These are phyloP conservation scores for Camellia oleifera DNA, from an alignment of 179 eudicot species.

Conservation along the genomic window DNA sequence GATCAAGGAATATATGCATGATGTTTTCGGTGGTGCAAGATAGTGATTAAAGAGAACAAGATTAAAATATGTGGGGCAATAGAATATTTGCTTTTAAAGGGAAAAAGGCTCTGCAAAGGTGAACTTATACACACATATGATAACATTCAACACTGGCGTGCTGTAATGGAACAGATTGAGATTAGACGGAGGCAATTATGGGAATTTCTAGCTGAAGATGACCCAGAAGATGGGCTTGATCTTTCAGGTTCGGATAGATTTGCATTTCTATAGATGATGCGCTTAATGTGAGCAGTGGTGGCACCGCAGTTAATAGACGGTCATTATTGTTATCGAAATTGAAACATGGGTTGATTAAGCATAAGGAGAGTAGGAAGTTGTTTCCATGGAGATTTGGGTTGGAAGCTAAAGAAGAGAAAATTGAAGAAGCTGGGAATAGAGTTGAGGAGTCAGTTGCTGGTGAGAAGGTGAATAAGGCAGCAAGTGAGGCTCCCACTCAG, in stretches of 20 bases:
- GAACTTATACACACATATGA: too few relatives aligned
- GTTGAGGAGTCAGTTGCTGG: constrained; percentile 53
- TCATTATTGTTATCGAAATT: constrained; percentile 69
- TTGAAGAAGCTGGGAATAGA: constrained; percentile 27
- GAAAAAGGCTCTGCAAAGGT: too few relatives aligned
- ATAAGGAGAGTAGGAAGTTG: constrained; percentile 51
- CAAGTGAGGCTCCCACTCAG: constrained; percentile 34
- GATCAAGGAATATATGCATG: too few relatives aligned
- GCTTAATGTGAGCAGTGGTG: constrained; percentile 62
- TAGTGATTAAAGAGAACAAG: too few relatives aligned
- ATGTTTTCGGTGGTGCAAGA: too few relatives aligned
- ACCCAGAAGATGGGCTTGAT: constrained; percentile 85
- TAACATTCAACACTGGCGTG: too few relatives aligned
- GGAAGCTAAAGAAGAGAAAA: constrained; percentile 46
- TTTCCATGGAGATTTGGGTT: constrained; percentile 72
- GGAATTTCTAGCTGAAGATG: constrained; percentile 81
- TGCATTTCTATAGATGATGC: constrained; percentile 92
- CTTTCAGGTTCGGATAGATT: constrained; percentile 92
- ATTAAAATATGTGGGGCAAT: too few relatives aligned
- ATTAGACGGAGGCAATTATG: constrained; percentile 68
- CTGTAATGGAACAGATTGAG: constrained; percentile 29
- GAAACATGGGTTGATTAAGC: constrained; percentile 66
- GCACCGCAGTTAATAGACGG: constrained; percentile 52
- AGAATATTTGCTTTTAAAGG: too few relatives aligned
- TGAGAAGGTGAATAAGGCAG: constrained; percentile 31